Evolutionary conservation across 179 eudicot genomes (phyloP), one percentile per base, ranked within the genome.

Genomic region (Beta lomatogona): DNA sequence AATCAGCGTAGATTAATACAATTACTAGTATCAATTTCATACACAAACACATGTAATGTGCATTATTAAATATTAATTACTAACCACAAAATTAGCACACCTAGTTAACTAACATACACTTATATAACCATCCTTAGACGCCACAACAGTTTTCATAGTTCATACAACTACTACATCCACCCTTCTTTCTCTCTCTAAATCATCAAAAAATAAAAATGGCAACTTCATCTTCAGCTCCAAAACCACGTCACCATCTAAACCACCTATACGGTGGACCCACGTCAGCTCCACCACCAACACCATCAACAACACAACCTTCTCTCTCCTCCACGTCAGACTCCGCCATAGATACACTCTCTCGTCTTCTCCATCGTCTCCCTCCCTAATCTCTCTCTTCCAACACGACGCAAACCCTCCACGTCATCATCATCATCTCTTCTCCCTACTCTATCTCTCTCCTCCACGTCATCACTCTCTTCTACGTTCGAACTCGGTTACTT

Each of bases 271-370:
- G 48, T 9, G 77, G 73, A 44, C 41, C 89, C 85, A 89, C 94
- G 79, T 76, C 93, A 14, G 95, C 97, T 18, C 97, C 97, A 1
- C 97, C 97, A 7, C 95, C 97, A n/a, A 89, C 97, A 0, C 97
- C 97, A 2, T 90, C 93, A 4, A 89, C 93, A 11, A 45, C 91
- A 21, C 88, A 83, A 19, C 59, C 94, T 55, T 19, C 88, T 80
- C 25, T 86, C 81, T 41, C 87, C 55, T 28, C 87, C 44, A 18
- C 80, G 55, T 59, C 81, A 55, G 81, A 72, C 69, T 67, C 88
- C 78, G 48, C 87, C 75, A 72, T 82, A 46, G 91, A 89, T 46
- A 75, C 87, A n/a, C 90, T 91, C 74, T 85, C 91, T 28, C 85
- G 74, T 46, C 88, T 93, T 0, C 93, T 91, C 84, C 92, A 87